Percentiles rank a stretch among this genome's conserved stretches.
These are phyloP conservation scores for Fremontodendron californicum DNA, from an alignment of 345 rosid genomes.

Conservation along the genomic window DNA sequence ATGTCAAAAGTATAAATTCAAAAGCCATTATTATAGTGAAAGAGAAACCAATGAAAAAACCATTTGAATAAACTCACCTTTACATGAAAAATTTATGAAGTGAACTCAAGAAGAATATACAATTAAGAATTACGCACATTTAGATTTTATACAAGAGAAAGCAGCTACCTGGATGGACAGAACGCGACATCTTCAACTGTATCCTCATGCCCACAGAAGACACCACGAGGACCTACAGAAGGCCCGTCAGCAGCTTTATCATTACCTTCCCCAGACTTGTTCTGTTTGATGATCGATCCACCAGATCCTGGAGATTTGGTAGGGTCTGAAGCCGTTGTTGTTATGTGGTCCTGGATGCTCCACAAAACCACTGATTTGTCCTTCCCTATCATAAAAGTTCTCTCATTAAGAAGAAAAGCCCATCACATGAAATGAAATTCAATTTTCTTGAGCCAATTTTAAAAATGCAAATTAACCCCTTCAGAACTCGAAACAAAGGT, in stretches of 20 bases:
- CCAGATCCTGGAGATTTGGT: slow-evolving; percentile 64
- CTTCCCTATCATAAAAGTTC: slow-evolving; percentile 63
- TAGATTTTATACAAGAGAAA: slow-evolving; percentile 5
- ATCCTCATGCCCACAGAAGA: slow-evolving; percentile 87
- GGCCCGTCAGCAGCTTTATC: slow-evolving; percentile 68
- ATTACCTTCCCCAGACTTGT: slow-evolving; percentile 14
- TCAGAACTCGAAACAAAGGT: neutral
- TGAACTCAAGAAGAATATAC: neutral
- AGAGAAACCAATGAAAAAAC: neutral
- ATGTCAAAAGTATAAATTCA: slow-evolving; percentile 4
- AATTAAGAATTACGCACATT: neutral
- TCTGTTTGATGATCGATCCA: slow-evolving; percentile 70
- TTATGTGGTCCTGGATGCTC: slow-evolving; percentile 98
- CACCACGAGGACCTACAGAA: slow-evolving; percentile 88
- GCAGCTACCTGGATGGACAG: slow-evolving; percentile 85
- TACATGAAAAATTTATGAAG: neutral
- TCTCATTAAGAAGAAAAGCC: neutral
- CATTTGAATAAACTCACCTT: neutral
- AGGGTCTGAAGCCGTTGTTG: slow-evolving; percentile 60
- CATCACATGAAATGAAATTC: neutral
- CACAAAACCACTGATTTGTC: slow-evolving; percentile 89
- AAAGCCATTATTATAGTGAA: neutral
- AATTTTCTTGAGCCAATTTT: neutral
- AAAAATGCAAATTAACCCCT: neutral
- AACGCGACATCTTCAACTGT: slow-evolving; percentile 98